Evolutionary conservation across 805 yeast species (phyloP).

Genomic region (Candida lessepsii): DNA sequence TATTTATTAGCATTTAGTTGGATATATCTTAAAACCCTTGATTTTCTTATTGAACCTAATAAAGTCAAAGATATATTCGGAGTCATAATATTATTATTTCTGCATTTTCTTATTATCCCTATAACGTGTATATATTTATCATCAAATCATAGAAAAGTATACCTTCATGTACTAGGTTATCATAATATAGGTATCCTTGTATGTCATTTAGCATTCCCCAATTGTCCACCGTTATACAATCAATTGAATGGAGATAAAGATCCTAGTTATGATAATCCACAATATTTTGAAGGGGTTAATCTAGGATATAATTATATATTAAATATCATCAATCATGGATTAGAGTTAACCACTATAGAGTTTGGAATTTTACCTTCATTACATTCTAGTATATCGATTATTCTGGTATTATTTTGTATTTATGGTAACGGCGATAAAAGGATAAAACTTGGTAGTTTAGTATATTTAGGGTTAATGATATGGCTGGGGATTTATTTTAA

Average conservation of each 20-base stretch:
- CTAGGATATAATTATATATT: conserved; percentile 30
- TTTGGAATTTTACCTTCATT: conserved; percentile 64
- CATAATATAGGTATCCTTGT: conserved; percentile 60
- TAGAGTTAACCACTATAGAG: conserved; percentile 20
- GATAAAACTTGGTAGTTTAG: conserved; percentile 35
- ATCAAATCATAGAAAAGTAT: conserved; percentile 59
- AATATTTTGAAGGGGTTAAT: conserved; percentile 76
- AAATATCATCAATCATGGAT: conserved; percentile 11
- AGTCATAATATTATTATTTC: conserved; percentile 53
- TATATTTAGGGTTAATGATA: conserved; percentile 59
- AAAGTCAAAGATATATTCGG: conserved; percentile 52
- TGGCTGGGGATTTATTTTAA: conserved; percentile 75
- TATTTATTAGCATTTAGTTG: conserved; percentile 44
- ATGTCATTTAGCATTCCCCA: conserved; percentile 64
- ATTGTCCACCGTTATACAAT: conserved; percentile 75
- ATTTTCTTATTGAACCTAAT: conserved; percentile 40
- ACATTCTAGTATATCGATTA: conserved; percentile 65
- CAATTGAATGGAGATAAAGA: conserved; percentile 55
- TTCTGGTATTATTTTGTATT: conserved; percentile 43
- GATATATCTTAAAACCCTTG: conserved; percentile 49
- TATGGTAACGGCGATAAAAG: conserved; percentile 37
- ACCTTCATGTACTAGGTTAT: conserved; percentile 53
- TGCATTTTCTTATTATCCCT: conserved; percentile 59
- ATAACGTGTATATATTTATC: conserved; percentile 62
- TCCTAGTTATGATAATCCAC: conserved; percentile 58